A percentile compares a stretch with the other conserved stretches of the same genome.
Evolutionary conservation across 805 yeast genomes (phyloP).

Genomic region (Blastobotrys robertii): DNA sequence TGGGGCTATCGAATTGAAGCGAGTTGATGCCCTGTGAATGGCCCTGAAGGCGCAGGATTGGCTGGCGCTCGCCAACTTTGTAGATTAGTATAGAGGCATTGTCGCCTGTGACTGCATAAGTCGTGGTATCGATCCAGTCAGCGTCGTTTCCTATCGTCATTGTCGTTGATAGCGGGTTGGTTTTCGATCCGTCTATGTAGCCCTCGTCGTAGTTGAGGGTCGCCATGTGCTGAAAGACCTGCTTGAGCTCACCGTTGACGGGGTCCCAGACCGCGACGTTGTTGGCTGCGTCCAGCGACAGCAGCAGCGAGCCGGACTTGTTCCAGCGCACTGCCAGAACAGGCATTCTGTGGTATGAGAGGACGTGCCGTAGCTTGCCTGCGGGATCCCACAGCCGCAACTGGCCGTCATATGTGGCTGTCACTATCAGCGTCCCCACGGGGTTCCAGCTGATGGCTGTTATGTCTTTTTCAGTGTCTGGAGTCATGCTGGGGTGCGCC

Average conservation of each 20-base stretch:
- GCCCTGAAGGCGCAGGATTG: constrained; percentile 49
- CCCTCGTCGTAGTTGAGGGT: not conserved
- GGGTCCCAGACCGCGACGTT: constrained; percentile 60
- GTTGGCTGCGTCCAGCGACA: constrained; percentile 51
- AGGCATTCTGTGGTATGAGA: constrained; percentile 43
- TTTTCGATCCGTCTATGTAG: constrained; percentile 1
- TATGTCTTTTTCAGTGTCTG: constrained; percentile 17
- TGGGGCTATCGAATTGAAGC: constrained; percentile 42
- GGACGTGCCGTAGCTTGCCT: constrained; percentile 52
- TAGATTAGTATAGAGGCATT: constrained; percentile 47
- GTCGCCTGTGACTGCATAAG: constrained; percentile 61
- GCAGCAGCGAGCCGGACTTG: constrained; percentile 39
- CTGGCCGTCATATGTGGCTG: constrained; percentile 64
- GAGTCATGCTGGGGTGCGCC: constrained; percentile 1
- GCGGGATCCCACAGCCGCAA: constrained; percentile 68
- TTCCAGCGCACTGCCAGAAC: constrained; percentile 56
- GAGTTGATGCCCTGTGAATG: constrained; percentile 52
- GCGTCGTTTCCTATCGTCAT: constrained; percentile 40
- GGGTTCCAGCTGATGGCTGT: constrained; percentile 50
- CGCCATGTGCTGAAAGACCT: constrained; percentile 9
- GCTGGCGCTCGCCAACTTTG: constrained; percentile 37
- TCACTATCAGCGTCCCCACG: constrained; percentile 49
- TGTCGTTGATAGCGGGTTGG: not conserved
- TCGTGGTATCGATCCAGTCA: constrained; percentile 63
- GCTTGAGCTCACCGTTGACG: constrained; percentile 35